Conservation (phyloP, 2,329 filamentous ascomycete genomes). For the Colletotrichum liriopes region DNA sequence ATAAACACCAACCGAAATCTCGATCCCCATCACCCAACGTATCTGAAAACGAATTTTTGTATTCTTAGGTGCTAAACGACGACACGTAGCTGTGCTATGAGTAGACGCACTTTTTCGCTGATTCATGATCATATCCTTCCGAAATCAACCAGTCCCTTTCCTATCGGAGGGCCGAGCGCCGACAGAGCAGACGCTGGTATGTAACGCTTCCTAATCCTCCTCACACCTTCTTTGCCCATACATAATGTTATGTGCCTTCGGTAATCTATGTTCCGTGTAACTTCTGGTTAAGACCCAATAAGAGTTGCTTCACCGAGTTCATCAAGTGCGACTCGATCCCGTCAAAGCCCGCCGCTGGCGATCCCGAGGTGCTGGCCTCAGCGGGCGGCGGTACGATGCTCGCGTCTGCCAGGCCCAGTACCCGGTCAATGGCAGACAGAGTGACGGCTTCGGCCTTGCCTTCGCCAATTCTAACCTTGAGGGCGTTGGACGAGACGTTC, state of each 20-base stretch:
- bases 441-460: constrained; percentile 63
- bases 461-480: constrained; percentile 58
- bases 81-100: constrained; percentile 32
- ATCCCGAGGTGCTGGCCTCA: constrained; percentile 34
- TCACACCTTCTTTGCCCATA: background rate
- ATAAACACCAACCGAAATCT: background rate
- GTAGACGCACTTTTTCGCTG: constrained; percentile 31
- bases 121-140: constrained; percentile 40
- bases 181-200: constrained; percentile 3
- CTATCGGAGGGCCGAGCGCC: constrained; percentile 1
- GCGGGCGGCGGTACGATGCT: constrained; percentile 56
- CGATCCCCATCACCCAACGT: background rate
- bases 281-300: constrained; percentile 59
- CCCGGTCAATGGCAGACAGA: constrained; percentile 66
- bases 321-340: constrained; percentile 60
- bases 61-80: constrained; percentile 25
- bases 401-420: constrained; percentile 62
- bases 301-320: constrained; percentile 57
- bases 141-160: constrained; percentile 5
- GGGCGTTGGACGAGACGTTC: constrained; percentile 59
- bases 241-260: background rate
- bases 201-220: background rate
- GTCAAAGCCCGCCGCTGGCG: constrained; percentile 51
- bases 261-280: constrained; percentile 42
- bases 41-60: constrained; percentile 26